Base-by-base conservation (phyloP, 139 green algal species). In the Astrephomene gubernaculifera region DNA sequence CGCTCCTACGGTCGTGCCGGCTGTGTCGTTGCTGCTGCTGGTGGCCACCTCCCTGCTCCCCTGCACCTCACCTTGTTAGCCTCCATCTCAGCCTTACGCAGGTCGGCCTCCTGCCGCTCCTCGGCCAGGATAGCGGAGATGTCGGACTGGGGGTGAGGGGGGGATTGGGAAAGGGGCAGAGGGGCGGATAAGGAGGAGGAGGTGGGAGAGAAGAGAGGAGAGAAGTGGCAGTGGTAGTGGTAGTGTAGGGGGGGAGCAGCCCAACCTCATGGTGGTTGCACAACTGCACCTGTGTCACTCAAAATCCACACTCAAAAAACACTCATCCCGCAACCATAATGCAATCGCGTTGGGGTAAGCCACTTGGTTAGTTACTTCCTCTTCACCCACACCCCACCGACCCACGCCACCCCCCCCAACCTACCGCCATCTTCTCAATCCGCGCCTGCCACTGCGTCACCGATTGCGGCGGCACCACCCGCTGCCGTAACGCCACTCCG, bases 51-150 rank as follows among this genome's bases (percentile, higher is more conserved):
- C n/a, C n/a, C n/a, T n/a, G n/a, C n/a, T n/a, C n/a, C n/a, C n/a
- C n/a, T n/a, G n/a, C n/a, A n/a, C 27, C 88, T 24, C 52, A 88
- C 88, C 87, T 96, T 96, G 52, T 89, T 90, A 1, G 94, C 96
- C 92, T 99, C 96, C 97, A 99, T 99, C 91, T 99, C 97, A 36
- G 87, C 86, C 73, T 94, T 92, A 19, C 94, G 90, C 72, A 97
- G 87, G 80, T 92, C 90, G 41, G 86, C 87, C 90, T 97, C 94
- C 54, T 96, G 87, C 22, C 93, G 80, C 82, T 97, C 95, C 82
- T 95, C 91, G 53, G 85, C 71, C 9, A 94, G 41, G 57, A 96
- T 88, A n/a, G 73, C 68, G 14, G 9, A 33, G 29, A 98, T 89
- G 71, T 96, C 92, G 14, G 38, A 61, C 83, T 93, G 90, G 79